A percentile compares a stretch with the other conserved stretches of the same genome.
phyloP scores from a whole-genome alignment of 2,329 filamentous ascomycete species.

The Diaporthe sp. region DNA sequence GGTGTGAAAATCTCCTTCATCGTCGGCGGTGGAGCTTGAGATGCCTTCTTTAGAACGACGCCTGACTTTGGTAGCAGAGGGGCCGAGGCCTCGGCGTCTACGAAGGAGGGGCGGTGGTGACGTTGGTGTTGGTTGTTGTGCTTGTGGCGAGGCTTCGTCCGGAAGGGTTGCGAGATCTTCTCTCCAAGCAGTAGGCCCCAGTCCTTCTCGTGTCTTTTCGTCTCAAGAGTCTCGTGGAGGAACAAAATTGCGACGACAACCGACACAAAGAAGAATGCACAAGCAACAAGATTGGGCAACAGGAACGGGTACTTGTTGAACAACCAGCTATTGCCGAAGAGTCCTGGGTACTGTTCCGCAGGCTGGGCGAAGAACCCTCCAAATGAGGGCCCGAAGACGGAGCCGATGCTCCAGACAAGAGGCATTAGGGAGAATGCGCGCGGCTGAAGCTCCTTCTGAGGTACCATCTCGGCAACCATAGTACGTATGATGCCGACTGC shows the following conservation, averaged over 20 bases:
- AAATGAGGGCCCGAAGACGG: slow-evolving; percentile 88
- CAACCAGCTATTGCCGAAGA: slow-evolving; percentile 78
- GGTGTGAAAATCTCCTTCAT: slow-evolving; percentile 78
- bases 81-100: slow-evolving; percentile 70
- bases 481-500: slow-evolving; percentile 92
- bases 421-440: slow-evolving; percentile 95
- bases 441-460: slow-evolving; percentile 87
- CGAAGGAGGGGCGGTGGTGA: slow-evolving; percentile 61
- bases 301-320: slow-evolving; percentile 85
- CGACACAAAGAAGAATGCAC: slow-evolving; percentile 82
- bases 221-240: slow-evolving; percentile 86
- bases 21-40: slow-evolving; percentile 41
- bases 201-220: slow-evolving; percentile 77
- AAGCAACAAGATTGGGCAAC: slow-evolving; percentile 85
- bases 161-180: slow-evolving; percentile 64
- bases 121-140: slow-evolving; percentile 45
- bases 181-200: slow-evolving; percentile 82
- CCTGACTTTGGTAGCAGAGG: slow-evolving; percentile 62
- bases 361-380: slow-evolving; percentile 90
- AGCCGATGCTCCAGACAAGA: slow-evolving; percentile 87
- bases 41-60: slow-evolving; percentile 41
- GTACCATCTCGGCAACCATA: slow-evolving; percentile 93
- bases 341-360: slow-evolving; percentile 76
- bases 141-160: slow-evolving; percentile 45
- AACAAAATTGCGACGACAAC: slow-evolving; percentile 83